Evolutionary conservation across 2,329 filamentous ascomycete species (phyloP).

Genomic region (Colletotrichum sp.): DNA sequence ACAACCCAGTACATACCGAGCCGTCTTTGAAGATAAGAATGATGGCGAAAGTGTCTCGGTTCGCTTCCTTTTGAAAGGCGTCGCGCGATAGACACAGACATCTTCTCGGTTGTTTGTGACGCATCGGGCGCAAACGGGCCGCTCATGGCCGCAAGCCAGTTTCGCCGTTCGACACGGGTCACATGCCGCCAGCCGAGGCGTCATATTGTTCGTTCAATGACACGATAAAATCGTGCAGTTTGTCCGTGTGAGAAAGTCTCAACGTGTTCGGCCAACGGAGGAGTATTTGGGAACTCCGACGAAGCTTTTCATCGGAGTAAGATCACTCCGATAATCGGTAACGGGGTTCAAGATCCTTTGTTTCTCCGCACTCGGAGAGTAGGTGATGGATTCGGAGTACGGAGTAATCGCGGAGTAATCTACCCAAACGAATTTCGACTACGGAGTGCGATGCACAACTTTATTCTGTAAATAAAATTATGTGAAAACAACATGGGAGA

Average conservation of each 20-base stretch:
- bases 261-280: not conserved
- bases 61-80: not conserved
- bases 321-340: not conserved
- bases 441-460: not conserved
- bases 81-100: not conserved
- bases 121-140: not conserved
- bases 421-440: not conserved
- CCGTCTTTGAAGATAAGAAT: not conserved
- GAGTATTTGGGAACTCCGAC: not conserved
- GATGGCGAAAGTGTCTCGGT: not conserved
- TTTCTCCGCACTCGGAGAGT: not conserved
- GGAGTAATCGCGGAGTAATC: not conserved
- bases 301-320: not conserved
- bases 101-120: not conserved
- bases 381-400: not conserved
- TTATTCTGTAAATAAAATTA: fast-evolving
- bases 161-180: not conserved
- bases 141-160: not conserved
- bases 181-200: not conserved
- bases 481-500: fast-evolving
- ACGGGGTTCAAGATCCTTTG: not conserved
- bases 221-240: not conserved
- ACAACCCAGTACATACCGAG: not conserved
- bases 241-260: not conserved
- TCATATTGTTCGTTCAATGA: not conserved